Evolutionary conservation across 1,139 yeast genomes (phyloP).

Genomic region (Debaryomycetaceae sp.): DNA sequence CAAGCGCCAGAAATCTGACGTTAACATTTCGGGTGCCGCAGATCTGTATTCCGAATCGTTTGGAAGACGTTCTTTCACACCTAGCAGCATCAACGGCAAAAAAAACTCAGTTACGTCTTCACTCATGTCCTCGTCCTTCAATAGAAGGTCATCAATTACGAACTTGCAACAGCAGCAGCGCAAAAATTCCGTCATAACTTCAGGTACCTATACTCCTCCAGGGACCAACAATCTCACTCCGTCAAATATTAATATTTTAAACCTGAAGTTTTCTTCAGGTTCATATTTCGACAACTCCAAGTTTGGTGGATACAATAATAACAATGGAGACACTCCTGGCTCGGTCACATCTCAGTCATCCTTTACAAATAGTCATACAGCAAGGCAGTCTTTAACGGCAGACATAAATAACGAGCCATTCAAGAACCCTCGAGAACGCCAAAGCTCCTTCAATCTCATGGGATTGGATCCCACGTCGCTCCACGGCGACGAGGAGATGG

Average conservation of each 20-base stretch:
- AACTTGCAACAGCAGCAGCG: conserved; percentile 13
- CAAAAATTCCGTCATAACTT: conserved; percentile 11
- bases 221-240: conserved; percentile 19
- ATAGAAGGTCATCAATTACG: conserved; percentile 18
- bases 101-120: conserved; percentile 17
- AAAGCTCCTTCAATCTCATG: background rate
- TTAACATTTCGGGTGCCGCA: conserved; percentile 15
- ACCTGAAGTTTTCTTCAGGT: conserved; percentile 22
- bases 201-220: conserved; percentile 4
- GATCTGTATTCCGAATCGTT: conserved; percentile 10
- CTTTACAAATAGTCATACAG: conserved; percentile 8
- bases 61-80: conserved; percentile 11
- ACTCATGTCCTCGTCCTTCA: conserved; percentile 19
- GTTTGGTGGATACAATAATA: conserved; percentile 13
- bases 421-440: background rate
- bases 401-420: background rate
- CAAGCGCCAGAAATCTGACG: conserved; percentile 43
- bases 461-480: background rate
- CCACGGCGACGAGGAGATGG: conserved; percentile 11
- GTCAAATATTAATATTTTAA: conserved; percentile 25
- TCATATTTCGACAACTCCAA: conserved; percentile 28
- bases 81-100: conserved; percentile 8
- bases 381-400: conserved; percentile 7
- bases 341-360: conserved; percentile 20
- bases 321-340: conserved; percentile 22